Percentiles rank a stretch among this genome's conserved stretches.
Evolutionary conservation across 2,329 filamentous ascomycete species (phyloP).

Genomic region (Cadophora luteo-olivacea): DNA sequence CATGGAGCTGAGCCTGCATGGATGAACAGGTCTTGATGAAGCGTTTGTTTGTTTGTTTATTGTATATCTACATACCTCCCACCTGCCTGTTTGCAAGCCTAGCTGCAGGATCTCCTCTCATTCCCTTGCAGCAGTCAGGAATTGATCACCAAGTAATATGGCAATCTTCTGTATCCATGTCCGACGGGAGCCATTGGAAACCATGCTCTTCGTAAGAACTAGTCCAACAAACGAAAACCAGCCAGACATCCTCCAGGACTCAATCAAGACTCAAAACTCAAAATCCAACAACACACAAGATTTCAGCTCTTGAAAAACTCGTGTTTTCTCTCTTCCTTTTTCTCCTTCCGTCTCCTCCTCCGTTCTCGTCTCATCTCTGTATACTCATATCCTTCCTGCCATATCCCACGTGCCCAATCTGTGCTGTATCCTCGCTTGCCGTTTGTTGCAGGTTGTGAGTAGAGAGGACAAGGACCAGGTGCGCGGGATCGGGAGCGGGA

Average conservation of each 20-base stretch:
- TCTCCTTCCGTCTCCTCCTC: no score
- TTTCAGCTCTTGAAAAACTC: conserved; percentile 44
- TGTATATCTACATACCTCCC: neutral
- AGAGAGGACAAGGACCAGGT: neutral
- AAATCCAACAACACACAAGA: conserved; percentile 35
- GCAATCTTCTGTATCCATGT: no score
- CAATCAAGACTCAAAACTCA: neutral
- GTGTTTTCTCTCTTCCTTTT: conserved; percentile 33
- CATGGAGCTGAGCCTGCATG: no score
- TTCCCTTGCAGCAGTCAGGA: neutral
- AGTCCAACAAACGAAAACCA: conserved; percentile 1
- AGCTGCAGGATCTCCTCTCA: neutral
- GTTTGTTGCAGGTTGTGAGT: neutral
- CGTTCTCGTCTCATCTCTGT: conserved; percentile 9
- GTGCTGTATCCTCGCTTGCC: neutral
- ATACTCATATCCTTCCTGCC: conserved; percentile 4
- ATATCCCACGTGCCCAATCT: neutral
- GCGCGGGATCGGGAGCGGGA: neutral
- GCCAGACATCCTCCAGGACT: neutral
- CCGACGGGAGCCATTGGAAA: no score
- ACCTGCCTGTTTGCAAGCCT: neutral
- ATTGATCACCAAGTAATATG: no score
- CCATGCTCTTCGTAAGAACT: neutral
- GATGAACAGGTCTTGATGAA: no score
- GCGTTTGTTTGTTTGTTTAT: neutral